phyloP scores from a whole-genome alignment of 768 basidiomycete species.

The Mrakia frigida region DNA sequence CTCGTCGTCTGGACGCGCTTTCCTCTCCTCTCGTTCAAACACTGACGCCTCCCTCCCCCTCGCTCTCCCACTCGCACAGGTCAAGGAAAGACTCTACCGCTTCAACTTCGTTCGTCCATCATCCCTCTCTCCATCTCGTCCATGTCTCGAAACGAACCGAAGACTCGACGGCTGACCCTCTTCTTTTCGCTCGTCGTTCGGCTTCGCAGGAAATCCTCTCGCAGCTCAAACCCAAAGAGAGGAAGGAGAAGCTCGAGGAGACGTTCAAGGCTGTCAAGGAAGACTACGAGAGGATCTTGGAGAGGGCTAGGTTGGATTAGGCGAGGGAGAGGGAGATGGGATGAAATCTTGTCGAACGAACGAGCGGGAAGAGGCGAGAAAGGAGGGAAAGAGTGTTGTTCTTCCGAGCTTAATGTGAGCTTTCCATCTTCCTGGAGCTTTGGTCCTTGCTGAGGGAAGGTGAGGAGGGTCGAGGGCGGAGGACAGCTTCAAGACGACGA shows the following conservation, averaged over 20 bases:
- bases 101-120: conserved; percentile 83
- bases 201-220: conserved; percentile 68
- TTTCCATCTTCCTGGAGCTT: too few relatives aligned
- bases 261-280: conserved; percentile 81
- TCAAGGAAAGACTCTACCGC: conserved; percentile 88
- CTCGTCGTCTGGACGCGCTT: neutral
- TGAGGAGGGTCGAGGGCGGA: too few relatives aligned
- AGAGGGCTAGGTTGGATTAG: conserved; percentile 23
- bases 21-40: neutral
- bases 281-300: conserved; percentile 77
- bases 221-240: conserved; percentile 79
- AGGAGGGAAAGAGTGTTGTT: too few relatives aligned
- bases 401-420: too few relatives aligned
- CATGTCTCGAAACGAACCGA: neutral
- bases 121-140: neutral
- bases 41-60: neutral
- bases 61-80: conserved; percentile 43
- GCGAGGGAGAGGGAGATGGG: too few relatives aligned
- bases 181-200: neutral
- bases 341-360: too few relatives aligned
- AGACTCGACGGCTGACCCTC: neutral
- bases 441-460: too few relatives aligned
- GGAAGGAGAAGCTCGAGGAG: conserved; percentile 82
- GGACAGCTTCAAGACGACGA: too few relatives aligned
- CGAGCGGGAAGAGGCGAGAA: too few relatives aligned